Base-by-base conservation (phyloP, 176 grass and related monocot species). In the Oryza glaberrima region DNA sequence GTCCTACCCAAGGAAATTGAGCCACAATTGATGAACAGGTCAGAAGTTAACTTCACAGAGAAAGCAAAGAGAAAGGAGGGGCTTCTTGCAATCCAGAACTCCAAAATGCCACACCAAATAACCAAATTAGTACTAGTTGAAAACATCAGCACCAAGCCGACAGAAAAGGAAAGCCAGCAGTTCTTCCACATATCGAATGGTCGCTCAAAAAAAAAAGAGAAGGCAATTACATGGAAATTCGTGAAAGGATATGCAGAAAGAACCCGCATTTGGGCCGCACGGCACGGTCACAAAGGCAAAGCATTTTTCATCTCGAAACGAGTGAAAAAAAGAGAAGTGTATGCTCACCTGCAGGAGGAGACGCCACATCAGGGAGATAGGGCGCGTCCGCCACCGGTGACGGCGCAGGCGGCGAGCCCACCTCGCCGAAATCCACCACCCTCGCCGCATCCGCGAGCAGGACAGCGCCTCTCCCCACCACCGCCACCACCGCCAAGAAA, bases 281-380 rank as follows among this genome's bases (percentile, higher is more conserved):
- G 20, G 61, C 44, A 15, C 61, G 12, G 43, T 36, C 35, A 16
- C 41, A 17, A 51, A 52, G 19, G 72, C 44, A 34, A 30, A 32
- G 17, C 17, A 48, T 23, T 38, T 67, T 19, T 49, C 8, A 11
- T 46, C 36, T 16, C 1, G 15, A 20, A 36, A 54, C 7, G 19
- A 58, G 54, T 58, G 22, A 54, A 78, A 12, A 46, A 43, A 36
- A 36, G 4, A 44, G 14, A 23, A 43, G 32, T 9, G 38, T 3
- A 28, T 20, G 47, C 47, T 77, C 35, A 78, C 83, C 65, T 5
- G 73, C 20, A 28, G 73, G 64, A 70, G 83, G 65, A 41, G 74
- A 70, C 7, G 51, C 65, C 48, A 19, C 65, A 70, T 44, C 64
- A 9, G 14, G 35, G 44, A 77, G 74, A 30, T 69, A 70, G 20